Evolutionary conservation across 768 basidiomycete species (phyloP), one percentile per base, ranked within the genome.

Genomic region (Artomyces pyxidatus): DNA sequence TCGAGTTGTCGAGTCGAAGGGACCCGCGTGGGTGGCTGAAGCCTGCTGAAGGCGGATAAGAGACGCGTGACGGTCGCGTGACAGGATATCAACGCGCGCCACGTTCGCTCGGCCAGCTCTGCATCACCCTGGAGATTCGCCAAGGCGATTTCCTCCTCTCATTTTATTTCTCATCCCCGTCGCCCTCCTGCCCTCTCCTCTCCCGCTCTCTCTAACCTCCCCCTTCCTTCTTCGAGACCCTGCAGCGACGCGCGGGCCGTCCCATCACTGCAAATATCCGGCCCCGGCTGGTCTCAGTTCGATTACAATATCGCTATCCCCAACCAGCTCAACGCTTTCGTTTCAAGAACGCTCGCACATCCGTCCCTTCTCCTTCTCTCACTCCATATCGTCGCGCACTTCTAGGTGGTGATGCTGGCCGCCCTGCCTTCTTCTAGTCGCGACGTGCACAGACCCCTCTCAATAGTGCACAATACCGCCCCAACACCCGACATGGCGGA

Each of bases 361-460:
- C 32, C 32, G 14, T 35, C 32, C 14, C 32, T 7, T 19, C 22
- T 28, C 11, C 6, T 12, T 30, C n/a, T 16, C 6, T 27, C 42
- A 11, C 51, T 44, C 48, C 23, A 19, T 30, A 32, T 6, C 19
- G 32, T 3, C 32, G 2, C 16, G 26, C n/a, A 19, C 23, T 17
- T 37, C 30, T 23, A 35, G 27, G 3, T 21, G 35, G 28, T 25
- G 28, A 54, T 54, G 53, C 40, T 54, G 19, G 53, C 53, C 0
- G n/a, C 53, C 37, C 46, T 54, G 9, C 37, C 53, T 21, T 42
- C 50, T 9, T 14, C 53, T 16, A 14, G 50, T n/a, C n/a, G n/a
- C n/a, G n/a, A n/a, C n/a, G n/a, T n/a, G n/a, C 46, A 52, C 37
- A 28, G 32, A 12, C 32, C 12, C 14, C 12, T 35, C 14, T 35